These are phyloP conservation scores for Phylloporus sp. DNA, from an alignment of 768 basidiomycete genomes.

Conservation along the genomic window DNA sequence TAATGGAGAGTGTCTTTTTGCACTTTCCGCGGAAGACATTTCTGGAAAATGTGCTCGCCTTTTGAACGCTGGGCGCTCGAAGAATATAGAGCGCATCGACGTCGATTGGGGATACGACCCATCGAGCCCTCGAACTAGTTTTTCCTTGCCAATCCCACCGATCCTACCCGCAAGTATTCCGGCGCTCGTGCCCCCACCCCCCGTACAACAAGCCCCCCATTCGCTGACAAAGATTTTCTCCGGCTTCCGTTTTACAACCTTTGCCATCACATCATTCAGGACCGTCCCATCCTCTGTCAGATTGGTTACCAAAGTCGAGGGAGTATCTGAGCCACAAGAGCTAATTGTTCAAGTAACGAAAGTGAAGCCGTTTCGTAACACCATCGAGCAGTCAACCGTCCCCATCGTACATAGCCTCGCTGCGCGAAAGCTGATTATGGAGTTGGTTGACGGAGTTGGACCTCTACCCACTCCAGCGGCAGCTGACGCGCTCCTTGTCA, in stretches of 20 bases:
- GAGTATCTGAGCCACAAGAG: slow-evolving; percentile 14
- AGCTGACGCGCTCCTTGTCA: slow-evolving; percentile 20
- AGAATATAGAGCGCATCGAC: slow-evolving; percentile 39
- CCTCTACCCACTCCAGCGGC: slow-evolving; percentile 30
- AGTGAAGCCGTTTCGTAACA: slow-evolving; percentile 24
- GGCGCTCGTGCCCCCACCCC: slow-evolving; percentile 33
- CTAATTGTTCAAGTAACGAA: slow-evolving; percentile 18
- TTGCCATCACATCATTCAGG: slow-evolving; percentile 26
- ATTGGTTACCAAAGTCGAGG: slow-evolving; percentile 27
- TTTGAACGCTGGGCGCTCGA: slow-evolving; percentile 46
- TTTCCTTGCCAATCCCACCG: slow-evolving; percentile 15
- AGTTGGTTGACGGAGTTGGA: slow-evolving; percentile 36
- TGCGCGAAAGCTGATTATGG: slow-evolving; percentile 51
- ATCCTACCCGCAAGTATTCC: slow-evolving; percentile 8
- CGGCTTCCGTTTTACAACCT: slow-evolving; percentile 32
- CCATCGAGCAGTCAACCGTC: slow-evolving; percentile 10
- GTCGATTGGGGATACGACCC: slow-evolving; percentile 45
- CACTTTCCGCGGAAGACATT: slow-evolving; percentile 42
- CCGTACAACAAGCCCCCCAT: slow-evolving; percentile 32
- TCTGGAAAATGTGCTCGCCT: slow-evolving; percentile 45
- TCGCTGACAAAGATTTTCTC: slow-evolving; percentile 30
- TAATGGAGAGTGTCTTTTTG: slow-evolving; percentile 46
- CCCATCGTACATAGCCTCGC: slow-evolving; percentile 50
- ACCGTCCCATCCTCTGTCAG: slow-evolving; percentile 25
- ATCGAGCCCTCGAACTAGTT: background rate